Evolutionary conservation across 2,329 filamentous ascomycete species (phyloP).

Genomic region (Phyllosticta ampelicida): DNA sequence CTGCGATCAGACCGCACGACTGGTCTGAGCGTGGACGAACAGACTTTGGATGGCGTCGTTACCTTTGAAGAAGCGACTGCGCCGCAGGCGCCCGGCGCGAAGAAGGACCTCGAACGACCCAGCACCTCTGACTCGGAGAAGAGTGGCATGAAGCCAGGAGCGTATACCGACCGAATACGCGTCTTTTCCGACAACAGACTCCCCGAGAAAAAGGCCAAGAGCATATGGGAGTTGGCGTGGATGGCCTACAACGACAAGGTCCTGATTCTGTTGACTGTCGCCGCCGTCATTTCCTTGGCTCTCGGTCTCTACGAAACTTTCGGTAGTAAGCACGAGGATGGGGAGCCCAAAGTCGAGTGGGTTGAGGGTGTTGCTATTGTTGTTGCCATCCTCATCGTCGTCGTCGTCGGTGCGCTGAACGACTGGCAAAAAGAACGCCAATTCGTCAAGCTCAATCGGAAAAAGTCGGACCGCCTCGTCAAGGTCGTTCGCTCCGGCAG

Average conservation of each 20-base stretch:
- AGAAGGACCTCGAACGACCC: slow-evolving; percentile 9
- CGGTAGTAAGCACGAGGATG: slow-evolving; percentile 33
- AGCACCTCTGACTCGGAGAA: slow-evolving; percentile 12
- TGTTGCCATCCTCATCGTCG: slow-evolving; percentile 64
- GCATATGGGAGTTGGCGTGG: slow-evolving; percentile 53
- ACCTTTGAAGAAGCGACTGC: slow-evolving; percentile 41
- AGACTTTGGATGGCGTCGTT: slow-evolving; percentile 34
- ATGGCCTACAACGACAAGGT: slow-evolving; percentile 65
- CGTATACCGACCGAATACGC: slow-evolving; percentile 46
- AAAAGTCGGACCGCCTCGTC: slow-evolving; percentile 65
- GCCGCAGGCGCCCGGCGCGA: slow-evolving; percentile 12
- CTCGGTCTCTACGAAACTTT: slow-evolving; percentile 60
- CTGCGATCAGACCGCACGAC: slow-evolving; percentile 38
- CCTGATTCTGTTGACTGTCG: slow-evolving; percentile 57
- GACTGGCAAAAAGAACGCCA: slow-evolving; percentile 76
- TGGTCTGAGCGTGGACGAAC: slow-evolving; percentile 43
- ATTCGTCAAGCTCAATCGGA: slow-evolving; percentile 69
- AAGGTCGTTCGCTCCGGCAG: slow-evolving; percentile 68
- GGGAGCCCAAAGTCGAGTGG: slow-evolving; percentile 55
- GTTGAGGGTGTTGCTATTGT: slow-evolving; percentile 74
- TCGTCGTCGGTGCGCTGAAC: slow-evolving; percentile 65
- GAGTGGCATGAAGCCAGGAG: slow-evolving; percentile 12
- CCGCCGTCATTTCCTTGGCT: slow-evolving; percentile 57
- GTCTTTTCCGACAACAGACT: slow-evolving; percentile 52
- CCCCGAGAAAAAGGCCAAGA: slow-evolving; percentile 52